Evolutionary conservation across 495 filamentous ascomycete species (phyloP).

Genomic region (Trichoderma gamsii): DNA sequence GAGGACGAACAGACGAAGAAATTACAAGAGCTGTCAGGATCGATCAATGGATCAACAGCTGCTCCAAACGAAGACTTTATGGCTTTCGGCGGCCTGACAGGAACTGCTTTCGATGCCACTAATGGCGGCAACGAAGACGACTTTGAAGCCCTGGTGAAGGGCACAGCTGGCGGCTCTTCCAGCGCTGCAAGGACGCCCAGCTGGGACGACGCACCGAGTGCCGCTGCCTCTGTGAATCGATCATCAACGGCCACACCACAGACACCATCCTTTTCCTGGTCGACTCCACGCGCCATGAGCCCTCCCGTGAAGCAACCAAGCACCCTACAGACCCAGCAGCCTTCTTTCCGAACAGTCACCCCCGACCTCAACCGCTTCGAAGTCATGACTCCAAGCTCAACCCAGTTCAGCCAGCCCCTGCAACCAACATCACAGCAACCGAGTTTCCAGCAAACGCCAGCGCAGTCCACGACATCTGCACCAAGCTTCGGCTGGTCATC

Average conservation of each 20-base stretch:
- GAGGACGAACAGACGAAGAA: conserved; percentile 85
- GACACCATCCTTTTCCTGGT: conserved; percentile 54
- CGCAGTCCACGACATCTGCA: conserved; percentile 17
- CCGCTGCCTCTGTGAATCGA: conserved; percentile 21
- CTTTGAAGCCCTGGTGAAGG: conserved; percentile 84
- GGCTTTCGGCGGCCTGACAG: conserved; percentile 47
- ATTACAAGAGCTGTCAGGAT: conserved; percentile 68
- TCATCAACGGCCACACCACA: conserved; percentile 25
- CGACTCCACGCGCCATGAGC: conserved; percentile 37
- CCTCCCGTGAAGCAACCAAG: conserved; percentile 2
- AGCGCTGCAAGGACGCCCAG: conserved; percentile 27
- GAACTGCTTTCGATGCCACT: conserved; percentile 41
- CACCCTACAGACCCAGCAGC: conserved; percentile 33
- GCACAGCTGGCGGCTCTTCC: conserved; percentile 32
- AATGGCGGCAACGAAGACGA: conserved; percentile 54
- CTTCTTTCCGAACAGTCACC: conserved; percentile 48
- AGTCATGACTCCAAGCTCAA: conserved; percentile 43
- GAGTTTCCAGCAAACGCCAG: conserved; percentile 13
- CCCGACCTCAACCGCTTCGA: conserved; percentile 47
- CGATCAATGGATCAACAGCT: conserved; percentile 29
- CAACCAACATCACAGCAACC: conserved; percentile 28
- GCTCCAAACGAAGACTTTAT: conserved; percentile 52
- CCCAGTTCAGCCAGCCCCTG: conserved; percentile 49
- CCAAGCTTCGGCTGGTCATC: conserved; percentile 32
- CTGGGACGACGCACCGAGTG: conserved; percentile 33